phyloP scores from a whole-genome alignment of 1,284 basidiomycete species.

The Meira nashicola region DNA sequence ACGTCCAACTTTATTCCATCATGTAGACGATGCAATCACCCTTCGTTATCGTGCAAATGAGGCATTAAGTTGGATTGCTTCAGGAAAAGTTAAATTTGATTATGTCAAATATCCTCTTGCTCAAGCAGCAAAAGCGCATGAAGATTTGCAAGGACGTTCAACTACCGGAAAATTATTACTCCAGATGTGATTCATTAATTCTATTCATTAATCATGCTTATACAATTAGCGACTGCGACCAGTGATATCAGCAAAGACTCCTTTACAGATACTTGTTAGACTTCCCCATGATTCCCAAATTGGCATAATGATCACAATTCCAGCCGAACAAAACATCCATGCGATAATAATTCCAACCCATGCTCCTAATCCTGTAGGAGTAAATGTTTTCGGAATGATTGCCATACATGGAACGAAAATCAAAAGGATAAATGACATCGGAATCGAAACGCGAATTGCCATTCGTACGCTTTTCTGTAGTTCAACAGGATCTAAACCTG shows the following conservation, averaged over 20 bases:
- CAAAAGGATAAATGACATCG: conserved; percentile 30
- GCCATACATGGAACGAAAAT: conserved; percentile 41
- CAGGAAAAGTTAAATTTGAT: too few species aligned
- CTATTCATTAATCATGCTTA: too few species aligned
- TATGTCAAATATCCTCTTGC: too few species aligned
- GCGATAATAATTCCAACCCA: conserved; percentile 61
- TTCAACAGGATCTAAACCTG: background rate
- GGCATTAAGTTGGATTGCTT: too few species aligned
- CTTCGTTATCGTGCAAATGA: too few species aligned
- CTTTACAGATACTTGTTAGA: conserved; percentile 61
- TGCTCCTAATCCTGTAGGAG: conserved; percentile 36
- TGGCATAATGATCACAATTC: conserved; percentile 73
- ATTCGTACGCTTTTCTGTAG: conserved; percentile 9
- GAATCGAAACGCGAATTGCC: conserved; percentile 28
- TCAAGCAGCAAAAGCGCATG: too few species aligned
- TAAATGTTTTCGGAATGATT: conserved; percentile 32
- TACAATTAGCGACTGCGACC: conserved; percentile 4
- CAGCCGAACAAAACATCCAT: conserved; percentile 66
- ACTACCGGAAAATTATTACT: too few species aligned
- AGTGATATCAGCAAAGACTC: conserved; percentile 57
- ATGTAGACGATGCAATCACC: too few species aligned
- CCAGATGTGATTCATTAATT: too few species aligned
- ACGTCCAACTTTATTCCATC: too few species aligned
- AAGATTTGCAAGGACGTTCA: too few species aligned
- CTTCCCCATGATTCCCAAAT: conserved; percentile 73